These are phyloP conservation scores for Aspergillus cejpii DNA, from an alignment of 2,329 filamentous ascomycete genomes.

Conservation along the genomic window DNA sequence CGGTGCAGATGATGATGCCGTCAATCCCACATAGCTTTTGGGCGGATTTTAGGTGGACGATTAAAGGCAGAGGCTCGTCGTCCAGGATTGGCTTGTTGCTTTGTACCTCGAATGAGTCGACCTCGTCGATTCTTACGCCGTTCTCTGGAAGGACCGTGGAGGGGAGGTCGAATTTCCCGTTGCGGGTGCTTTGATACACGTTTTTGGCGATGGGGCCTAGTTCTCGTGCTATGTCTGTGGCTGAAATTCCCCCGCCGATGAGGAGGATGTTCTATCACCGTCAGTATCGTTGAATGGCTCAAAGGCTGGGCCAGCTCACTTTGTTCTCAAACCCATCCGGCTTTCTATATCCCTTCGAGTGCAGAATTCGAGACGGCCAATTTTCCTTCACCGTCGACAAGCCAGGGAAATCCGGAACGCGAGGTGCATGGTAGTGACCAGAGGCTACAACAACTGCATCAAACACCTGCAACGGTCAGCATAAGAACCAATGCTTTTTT, in stretches of 20 bases:
- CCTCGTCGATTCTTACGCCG: conserved; percentile 48
- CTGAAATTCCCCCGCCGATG: conserved; percentile 52
- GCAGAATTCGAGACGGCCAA: conserved; percentile 43
- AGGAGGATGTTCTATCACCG: conserved; percentile 46
- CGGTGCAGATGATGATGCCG: conserved; percentile 58
- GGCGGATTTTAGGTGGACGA: conserved; percentile 50
- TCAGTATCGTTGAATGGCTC: not conserved
- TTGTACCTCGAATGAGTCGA: conserved; percentile 43
- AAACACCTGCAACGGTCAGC: conserved; percentile 29
- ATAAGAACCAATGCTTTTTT: too few relatives aligned
- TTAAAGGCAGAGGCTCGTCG: conserved; percentile 44
- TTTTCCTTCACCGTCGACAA: conserved; percentile 42
- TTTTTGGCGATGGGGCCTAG: conserved; percentile 41
- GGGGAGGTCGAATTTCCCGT: conserved; percentile 55
- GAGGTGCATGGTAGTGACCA: conserved; percentile 50
- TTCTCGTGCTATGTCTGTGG: conserved; percentile 50
- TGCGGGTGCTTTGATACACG: conserved; percentile 53
- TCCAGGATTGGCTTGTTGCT: conserved; percentile 1
- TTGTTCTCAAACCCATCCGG: conserved; percentile 48
- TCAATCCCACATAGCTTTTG: conserved; percentile 51
- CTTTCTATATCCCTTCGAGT: conserved; percentile 48
- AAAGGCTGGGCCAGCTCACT: conserved; percentile 28
- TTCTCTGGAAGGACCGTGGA: conserved; percentile 49
- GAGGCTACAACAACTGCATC: conserved; percentile 50
- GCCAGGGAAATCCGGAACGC: conserved; percentile 46